Conservation (phyloP, 2,329 filamentous ascomycete genomes). For the Arthrobotrys entomopaga region DNA sequence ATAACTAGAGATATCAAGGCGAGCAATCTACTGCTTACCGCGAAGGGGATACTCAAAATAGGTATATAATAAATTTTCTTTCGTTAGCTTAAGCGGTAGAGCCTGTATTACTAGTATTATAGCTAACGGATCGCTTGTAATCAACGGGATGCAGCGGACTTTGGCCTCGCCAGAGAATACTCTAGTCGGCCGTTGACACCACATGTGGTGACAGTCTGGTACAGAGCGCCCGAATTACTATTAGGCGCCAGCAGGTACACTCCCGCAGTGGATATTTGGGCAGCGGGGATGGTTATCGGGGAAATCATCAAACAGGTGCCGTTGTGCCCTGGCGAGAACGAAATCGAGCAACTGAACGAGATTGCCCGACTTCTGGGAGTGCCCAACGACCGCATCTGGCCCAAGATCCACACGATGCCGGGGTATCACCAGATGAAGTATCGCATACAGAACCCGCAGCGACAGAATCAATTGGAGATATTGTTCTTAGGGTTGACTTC, state of each 20-base stretch:
- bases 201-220: slow-evolving; percentile 95
- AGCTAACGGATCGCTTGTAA: slow-evolving; percentile 10
- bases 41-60: slow-evolving; percentile 61
- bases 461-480: slow-evolving; percentile 60
- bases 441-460: slow-evolving; percentile 56
- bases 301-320: slow-evolving; percentile 80
- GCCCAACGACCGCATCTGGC: slow-evolving; percentile 60
- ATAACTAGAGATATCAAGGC: slow-evolving; percentile 61
- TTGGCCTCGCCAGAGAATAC: slow-evolving; percentile 61
- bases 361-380: slow-evolving; percentile 61
- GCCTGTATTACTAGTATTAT: too few relatives aligned
- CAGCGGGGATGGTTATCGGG: slow-evolving; percentile 96
- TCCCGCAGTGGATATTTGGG: slow-evolving; percentile 96
- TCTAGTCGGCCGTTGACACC: slow-evolving; percentile 61
- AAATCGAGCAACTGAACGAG: slow-evolving; percentile 60
- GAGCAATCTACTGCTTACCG: slow-evolving; percentile 61
- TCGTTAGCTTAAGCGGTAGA: too few relatives aligned
- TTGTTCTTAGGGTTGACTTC: slow-evolving; percentile 58
- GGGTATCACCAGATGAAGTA: slow-evolving; percentile 53
- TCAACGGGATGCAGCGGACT: slow-evolving; percentile 60
- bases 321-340: slow-evolving; percentile 60
- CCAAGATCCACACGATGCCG: slow-evolving; percentile 58
- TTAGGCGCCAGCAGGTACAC: slow-evolving; percentile 94
- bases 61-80: slow-evolving; percentile 59
- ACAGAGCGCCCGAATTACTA: slow-evolving; percentile 91